A percentile compares a stretch with the other conserved stretches of the same genome.
Evolutionary conservation across 345 rosid genomes (phyloP).

Genomic region (Eucalyptus shirleyi): DNA sequence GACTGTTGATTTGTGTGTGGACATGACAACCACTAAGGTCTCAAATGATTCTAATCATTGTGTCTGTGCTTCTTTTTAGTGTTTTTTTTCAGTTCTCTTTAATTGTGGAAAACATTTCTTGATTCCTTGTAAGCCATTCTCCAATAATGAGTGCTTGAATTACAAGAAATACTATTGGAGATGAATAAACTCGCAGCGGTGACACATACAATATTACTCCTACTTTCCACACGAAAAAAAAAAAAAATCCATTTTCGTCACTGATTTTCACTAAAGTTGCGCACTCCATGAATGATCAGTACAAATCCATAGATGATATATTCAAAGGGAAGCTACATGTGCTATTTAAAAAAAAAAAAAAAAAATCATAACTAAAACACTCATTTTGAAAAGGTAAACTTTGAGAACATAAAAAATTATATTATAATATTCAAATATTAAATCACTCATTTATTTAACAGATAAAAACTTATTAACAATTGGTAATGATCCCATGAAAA

Average conservation of each 20-base stretch:
- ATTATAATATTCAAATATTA: not conserved
- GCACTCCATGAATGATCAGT: not conserved
- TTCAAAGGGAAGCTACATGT: not conserved
- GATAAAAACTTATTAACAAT: not conserved
- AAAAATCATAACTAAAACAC: not conserved
- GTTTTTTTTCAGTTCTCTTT: not conserved
- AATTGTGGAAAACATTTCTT: not conserved
- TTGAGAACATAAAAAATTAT: not conserved
- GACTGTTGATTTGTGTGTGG: not conserved
- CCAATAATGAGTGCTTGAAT: not conserved
- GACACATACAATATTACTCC: not conserved
- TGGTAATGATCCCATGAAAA: not conserved
- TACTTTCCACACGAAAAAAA: not conserved
- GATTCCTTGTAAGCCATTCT: not conserved
- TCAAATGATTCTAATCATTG: constrained; percentile 22
- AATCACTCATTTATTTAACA: not conserved
- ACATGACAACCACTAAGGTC: not conserved
- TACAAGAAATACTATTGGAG: not conserved
- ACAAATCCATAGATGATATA: not conserved
- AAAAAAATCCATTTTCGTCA: not conserved
- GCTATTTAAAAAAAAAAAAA: not conserved
- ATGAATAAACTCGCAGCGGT: not conserved
- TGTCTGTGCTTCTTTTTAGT: constrained; percentile 3
- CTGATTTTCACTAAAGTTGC: not conserved
- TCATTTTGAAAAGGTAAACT: not conserved